Evolutionary conservation across 345 rosid species (phyloP).

Genomic region (Pseudoturritis turrita): DNA sequence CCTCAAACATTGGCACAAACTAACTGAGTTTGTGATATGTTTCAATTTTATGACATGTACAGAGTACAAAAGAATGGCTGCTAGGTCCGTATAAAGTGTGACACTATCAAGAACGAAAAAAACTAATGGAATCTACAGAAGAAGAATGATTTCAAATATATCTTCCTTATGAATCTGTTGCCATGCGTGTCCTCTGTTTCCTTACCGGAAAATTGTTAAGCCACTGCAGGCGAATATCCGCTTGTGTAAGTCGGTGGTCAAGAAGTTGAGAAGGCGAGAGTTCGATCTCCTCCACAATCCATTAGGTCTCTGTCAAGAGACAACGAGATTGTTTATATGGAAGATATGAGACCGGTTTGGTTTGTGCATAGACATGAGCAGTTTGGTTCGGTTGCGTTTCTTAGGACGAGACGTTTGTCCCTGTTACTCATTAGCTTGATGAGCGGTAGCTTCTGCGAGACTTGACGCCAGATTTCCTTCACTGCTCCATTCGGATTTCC

Average conservation of each 20-base stretch:
- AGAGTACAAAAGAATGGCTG: neutral
- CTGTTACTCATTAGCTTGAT: slow-evolving; percentile 82
- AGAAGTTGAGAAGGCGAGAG: slow-evolving; percentile 2
- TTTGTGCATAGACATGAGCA: slow-evolving; percentile 83
- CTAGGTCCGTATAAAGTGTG: slow-evolving; percentile 24
- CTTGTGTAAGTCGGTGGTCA: neutral
- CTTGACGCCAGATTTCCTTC: slow-evolving; percentile 85
- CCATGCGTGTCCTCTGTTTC: neutral
- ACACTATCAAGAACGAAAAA: slow-evolving; percentile 5
- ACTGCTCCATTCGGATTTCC: slow-evolving; percentile 66
- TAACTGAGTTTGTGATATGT: neutral
- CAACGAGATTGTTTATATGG: slow-evolving; percentile 25
- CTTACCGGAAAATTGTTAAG: neutral
- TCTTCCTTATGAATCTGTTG: slow-evolving; percentile 16
- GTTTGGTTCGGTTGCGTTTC: slow-evolving; percentile 48
- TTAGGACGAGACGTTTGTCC: slow-evolving; percentile 65
- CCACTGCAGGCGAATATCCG: neutral
- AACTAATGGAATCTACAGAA: slow-evolving; percentile 26
- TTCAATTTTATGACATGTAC: slow-evolving; percentile 17
- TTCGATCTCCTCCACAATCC: slow-evolving; percentile 6
- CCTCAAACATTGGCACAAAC: neutral
- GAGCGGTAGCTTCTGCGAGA: slow-evolving; percentile 77
- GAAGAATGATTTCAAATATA: slow-evolving; percentile 7
- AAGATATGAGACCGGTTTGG: slow-evolving; percentile 45
- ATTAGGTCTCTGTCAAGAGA: slow-evolving; percentile 14